Base-by-base conservation (phyloP, 305 asterid species). In the Coffea humblotiana region DNA sequence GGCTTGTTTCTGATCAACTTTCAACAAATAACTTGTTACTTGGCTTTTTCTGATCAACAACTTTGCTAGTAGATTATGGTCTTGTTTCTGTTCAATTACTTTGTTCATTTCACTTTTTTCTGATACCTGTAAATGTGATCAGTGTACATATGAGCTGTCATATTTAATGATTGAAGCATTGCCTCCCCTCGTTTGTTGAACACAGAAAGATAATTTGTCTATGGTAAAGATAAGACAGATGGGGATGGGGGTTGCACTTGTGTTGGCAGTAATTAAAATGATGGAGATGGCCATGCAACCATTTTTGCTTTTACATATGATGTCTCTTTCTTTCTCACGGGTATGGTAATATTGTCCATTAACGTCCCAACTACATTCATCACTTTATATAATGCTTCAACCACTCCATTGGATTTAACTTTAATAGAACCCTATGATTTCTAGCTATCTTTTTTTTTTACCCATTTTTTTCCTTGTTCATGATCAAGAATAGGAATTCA, bases 141-240 rank as follows among this genome's bases (percentile, higher is more conserved):
- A 5, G 85, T 82, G 81, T 91, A 90, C 94, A 93, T 93, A 82
- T 93, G 96, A n/a, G 97, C 94, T 32, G 96, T 93, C 96, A 93
- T 89, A 74, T 93, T 93, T 85, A 93, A 76, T 74, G 88, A 82
- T 12, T 85, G 90, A 16, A 93, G 96, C 95, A 93, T 91, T 47
- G 93, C 89, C 78, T 92, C 97, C 63, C 97, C 97, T 4, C 54
- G 72, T 80, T 80, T 88, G 81, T 82, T 85, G 78, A 93, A 91
- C 32, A 91, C 92, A 29, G 89, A 87, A 32, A 32, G 32, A 32
- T 32, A 69, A 16, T 45, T 77, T 79, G 77, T 77, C 79, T 48
- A 60, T 71, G 82, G 27, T 81, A 70, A 77, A 82, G 87, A 86
- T 79, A 89, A 81, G 86, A 81, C 60, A 75, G 72, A 83, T 76